These are phyloP conservation scores for Heterobasidion annosum DNA, from an alignment of 1,284 basidiomycete species.

Conservation along the genomic window DNA sequence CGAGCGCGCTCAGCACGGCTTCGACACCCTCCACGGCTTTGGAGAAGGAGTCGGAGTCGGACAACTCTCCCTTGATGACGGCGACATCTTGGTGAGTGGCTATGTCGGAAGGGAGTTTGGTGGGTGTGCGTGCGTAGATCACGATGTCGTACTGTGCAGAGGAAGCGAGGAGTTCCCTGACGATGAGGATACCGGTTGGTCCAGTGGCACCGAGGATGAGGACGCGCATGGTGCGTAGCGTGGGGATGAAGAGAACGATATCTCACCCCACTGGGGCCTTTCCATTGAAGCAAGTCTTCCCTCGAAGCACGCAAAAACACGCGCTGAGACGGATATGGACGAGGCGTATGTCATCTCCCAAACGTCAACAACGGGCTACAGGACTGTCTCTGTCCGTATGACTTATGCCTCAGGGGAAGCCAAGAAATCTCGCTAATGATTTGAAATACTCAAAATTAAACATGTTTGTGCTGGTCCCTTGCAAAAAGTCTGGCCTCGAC, in stretches of 20 bases:
- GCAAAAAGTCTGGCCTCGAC: no score
- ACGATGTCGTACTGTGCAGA: conserved; percentile 34
- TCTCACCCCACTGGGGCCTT: neutral
- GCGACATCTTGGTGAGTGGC: conserved; percentile 31
- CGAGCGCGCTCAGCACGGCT: conserved; percentile 56
- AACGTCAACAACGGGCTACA: neutral
- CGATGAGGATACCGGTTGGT: conserved; percentile 41
- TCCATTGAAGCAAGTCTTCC: no score
- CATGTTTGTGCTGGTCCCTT: no score
- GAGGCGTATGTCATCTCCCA: neutral
- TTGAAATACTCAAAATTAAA: no score
- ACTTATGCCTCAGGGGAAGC: neutral
- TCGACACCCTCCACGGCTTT: conserved; percentile 47
- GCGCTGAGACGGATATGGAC: neutral
- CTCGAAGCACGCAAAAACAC: no score
- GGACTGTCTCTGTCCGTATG: neutral
- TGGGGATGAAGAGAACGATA: neutral
- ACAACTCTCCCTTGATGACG: conserved; percentile 45
- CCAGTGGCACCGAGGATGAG: conserved; percentile 49
- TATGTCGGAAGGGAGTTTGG: conserved; percentile 49
- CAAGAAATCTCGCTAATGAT: no score
- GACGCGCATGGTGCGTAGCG: conserved; percentile 16
- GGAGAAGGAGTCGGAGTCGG: conserved; percentile 36
- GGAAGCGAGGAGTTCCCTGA: conserved; percentile 37
- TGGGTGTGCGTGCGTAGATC: conserved; percentile 50